phyloP scores from a whole-genome alignment of 2,329 filamentous ascomycete species.

The Penicillium paneum region DNA sequence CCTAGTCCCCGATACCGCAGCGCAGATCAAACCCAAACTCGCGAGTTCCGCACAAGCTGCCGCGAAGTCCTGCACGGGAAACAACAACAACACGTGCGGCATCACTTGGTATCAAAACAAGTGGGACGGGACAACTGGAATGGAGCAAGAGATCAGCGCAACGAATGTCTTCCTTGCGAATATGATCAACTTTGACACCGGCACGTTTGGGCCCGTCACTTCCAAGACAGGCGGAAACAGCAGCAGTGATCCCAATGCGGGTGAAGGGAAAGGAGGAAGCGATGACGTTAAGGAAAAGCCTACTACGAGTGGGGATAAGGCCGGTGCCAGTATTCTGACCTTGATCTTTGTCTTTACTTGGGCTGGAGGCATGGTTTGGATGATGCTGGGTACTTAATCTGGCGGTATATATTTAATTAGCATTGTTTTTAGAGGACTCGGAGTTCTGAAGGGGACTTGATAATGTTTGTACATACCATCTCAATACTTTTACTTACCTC shows the following conservation, averaged over 20 bases:
- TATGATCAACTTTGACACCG: conserved; percentile 49
- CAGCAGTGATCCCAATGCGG: conserved; percentile 37
- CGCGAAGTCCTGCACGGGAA: conserved; percentile 59
- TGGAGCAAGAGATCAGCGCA: conserved; percentile 68
- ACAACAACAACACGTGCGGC: conserved; percentile 59
- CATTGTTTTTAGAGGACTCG: neutral
- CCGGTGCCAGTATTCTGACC: conserved; percentile 41
- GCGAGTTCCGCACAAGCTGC: conserved; percentile 58
- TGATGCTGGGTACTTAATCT: conserved; percentile 27
- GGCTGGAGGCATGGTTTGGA: conserved; percentile 31
- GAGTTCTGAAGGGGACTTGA: neutral
- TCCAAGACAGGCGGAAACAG: conserved; percentile 56
- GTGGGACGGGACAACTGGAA: conserved; percentile 58
- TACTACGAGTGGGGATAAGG: conserved; percentile 35
- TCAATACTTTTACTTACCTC: neutral
- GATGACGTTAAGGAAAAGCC: conserved; percentile 8
- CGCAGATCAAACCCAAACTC: conserved; percentile 57
- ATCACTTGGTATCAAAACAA: conserved; percentile 56
- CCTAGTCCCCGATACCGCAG: conserved; percentile 58
- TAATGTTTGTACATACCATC: neutral
- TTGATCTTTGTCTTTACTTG: conserved; percentile 29
- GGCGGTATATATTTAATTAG: neutral
- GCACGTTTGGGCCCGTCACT: conserved; percentile 45
- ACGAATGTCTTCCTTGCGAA: conserved; percentile 62
- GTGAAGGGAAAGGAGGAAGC: conserved; percentile 13